Evolutionary conservation across 2,329 filamentous ascomycete genomes (phyloP).

Genomic region (Colletotrichum truncatum): DNA sequence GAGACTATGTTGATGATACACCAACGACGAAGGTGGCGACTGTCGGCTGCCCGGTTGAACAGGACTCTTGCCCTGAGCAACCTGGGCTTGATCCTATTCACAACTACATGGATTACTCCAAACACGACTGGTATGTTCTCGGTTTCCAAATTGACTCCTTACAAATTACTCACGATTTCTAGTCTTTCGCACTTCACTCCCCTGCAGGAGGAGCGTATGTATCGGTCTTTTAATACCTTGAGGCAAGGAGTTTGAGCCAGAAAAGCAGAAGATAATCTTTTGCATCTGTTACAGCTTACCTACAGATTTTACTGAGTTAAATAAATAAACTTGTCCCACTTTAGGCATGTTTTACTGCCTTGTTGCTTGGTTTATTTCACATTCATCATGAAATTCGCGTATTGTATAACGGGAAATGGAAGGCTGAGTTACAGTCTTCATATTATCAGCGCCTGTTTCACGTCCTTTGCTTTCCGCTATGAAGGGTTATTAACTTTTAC

Average conservation of each 20-base stretch:
- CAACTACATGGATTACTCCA: slow-evolving; percentile 41
- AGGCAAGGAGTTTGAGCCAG: background rate
- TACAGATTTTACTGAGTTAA: no score
- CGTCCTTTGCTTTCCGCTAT: no score
- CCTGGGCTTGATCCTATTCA: slow-evolving; percentile 38
- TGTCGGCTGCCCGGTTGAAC: slow-evolving; percentile 40
- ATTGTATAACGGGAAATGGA: no score
- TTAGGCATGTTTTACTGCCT: no score
- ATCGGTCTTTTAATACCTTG: slow-evolving; percentile 9
- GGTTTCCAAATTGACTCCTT: background rate
- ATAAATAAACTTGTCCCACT: no score
- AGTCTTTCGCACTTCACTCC: slow-evolving; percentile 8
- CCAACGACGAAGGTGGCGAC: slow-evolving; percentile 35
- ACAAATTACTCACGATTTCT: background rate
- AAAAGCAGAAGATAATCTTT: background rate
- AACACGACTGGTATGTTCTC: slow-evolving; percentile 6
- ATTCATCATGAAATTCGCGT: no score
- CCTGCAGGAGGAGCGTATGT: slow-evolving; percentile 19
- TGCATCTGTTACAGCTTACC: no score
- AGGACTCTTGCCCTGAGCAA: slow-evolving; percentile 38
- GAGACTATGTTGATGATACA: slow-evolving; percentile 47
- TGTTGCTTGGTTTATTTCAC: no score
- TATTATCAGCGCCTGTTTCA: no score
- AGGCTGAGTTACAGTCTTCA: no score
- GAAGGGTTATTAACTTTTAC: no score